phyloP scores from a whole-genome alignment of 441 rosid species.

The Croton setiger region DNA sequence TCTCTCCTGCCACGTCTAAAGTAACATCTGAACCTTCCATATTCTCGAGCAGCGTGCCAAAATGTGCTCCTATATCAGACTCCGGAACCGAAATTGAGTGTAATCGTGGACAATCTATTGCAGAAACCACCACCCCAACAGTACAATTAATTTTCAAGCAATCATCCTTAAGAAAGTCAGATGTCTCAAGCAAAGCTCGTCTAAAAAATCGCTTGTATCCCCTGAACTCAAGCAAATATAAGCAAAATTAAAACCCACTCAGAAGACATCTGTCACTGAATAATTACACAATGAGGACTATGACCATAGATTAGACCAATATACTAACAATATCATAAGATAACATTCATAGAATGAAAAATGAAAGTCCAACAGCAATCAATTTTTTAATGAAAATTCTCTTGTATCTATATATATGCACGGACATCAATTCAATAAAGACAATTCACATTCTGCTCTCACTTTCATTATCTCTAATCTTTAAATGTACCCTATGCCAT shows the following conservation, averaged over 20 bases:
- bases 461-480: no score
- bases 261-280: not conserved
- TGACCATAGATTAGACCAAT: not conserved
- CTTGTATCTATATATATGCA: no score
- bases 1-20: slow-evolving; percentile 45
- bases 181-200: slow-evolving; percentile 45
- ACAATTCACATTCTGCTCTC: no score
- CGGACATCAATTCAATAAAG: no score
- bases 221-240: slow-evolving; percentile 24
- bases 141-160: slow-evolving; percentile 56
- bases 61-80: slow-evolving; percentile 49
- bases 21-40: slow-evolving; percentile 45
- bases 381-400: not conserved
- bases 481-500: not conserved
- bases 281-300: not conserved
- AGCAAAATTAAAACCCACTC: not conserved
- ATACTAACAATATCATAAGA: not conserved
- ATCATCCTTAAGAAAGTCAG: slow-evolving; percentile 50
- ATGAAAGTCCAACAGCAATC: not conserved
- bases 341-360: not conserved
- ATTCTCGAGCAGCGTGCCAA: slow-evolving; percentile 45
- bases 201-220: slow-evolving; percentile 58
- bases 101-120: slow-evolving; percentile 35
- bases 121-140: slow-evolving; percentile 52
- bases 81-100: slow-evolving; percentile 44